phyloP scores from a whole-genome alignment of 371 early-diverging fungal species.

The Mortierella sp. region DNA sequence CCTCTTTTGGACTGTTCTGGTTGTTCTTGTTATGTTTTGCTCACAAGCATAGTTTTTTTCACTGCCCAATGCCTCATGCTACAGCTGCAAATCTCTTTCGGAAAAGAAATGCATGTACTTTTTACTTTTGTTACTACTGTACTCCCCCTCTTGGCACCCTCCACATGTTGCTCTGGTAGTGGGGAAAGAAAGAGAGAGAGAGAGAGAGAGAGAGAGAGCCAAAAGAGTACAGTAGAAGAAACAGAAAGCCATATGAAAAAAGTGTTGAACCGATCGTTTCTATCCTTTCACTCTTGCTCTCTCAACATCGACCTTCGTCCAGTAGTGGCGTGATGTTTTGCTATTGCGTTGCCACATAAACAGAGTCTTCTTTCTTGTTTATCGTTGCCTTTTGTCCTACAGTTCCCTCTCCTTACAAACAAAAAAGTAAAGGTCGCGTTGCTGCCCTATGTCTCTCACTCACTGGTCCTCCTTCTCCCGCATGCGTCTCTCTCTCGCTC shows the following conservation, averaged over 20 bases:
- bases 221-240: neutral
- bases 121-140: no score
- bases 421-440: neutral
- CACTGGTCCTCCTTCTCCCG: neutral
- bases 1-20: neutral
- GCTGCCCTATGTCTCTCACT: neutral
- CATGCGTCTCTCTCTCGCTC: neutral
- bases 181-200: neutral
- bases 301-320: neutral
- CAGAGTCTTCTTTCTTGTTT: neutral
- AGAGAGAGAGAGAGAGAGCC: neutral
- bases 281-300: neutral
- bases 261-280: neutral
- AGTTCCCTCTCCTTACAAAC: neutral
- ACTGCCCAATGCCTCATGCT: slow-evolving; percentile 9
- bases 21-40: neutral
- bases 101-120: neutral
- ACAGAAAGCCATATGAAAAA: neutral
- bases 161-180: no score
- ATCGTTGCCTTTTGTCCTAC: neutral
- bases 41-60: no score
- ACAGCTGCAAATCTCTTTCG: neutral
- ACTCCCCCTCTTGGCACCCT: neutral
- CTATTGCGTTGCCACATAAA: neutral
- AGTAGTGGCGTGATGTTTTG: slow-evolving; percentile 1